Evolutionary conservation across 108 stramenopile genomes (phyloP).

Genomic region (Fragilaria crotonensis): DNA sequence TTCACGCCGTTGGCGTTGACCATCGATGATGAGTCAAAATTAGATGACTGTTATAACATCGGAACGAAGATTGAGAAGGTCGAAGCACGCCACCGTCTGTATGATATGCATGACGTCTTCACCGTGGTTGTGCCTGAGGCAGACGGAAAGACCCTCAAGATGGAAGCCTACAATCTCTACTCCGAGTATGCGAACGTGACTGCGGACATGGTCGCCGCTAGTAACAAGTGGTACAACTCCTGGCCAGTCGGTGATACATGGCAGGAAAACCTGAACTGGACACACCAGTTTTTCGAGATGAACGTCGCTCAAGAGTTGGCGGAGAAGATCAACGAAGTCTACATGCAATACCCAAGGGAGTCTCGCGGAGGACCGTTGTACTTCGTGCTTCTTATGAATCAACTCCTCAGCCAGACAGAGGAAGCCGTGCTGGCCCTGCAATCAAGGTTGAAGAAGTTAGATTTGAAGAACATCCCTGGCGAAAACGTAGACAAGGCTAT

Average conservation of each 20-base stretch:
- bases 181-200: neutral
- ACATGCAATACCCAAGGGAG: neutral
- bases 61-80: neutral
- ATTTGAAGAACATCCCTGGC: neutral
- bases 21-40: neutral
- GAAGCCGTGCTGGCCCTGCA: neutral
- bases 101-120: slow-evolving; percentile 1
- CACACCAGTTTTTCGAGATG: neutral
- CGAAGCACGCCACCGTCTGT: neutral
- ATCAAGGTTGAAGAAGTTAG: neutral
- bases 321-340: neutral
- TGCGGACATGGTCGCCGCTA: neutral
- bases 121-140: neutral
- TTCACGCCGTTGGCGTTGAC: neutral
- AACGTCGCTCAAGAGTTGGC: neutral
- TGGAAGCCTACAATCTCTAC: no score
- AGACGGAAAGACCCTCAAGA: no score
- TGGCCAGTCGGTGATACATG: neutral
- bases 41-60: neutral
- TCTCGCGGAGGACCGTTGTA: neutral
- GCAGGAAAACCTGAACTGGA: neutral
- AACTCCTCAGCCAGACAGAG: neutral
- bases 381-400: neutral
- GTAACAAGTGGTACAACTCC: neutral
- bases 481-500: neutral